Evolutionary conservation across 2,329 filamentous ascomycete genomes (phyloP), one percentile per base, ranked within the genome.

Genomic region (Penicillium sp.): DNA sequence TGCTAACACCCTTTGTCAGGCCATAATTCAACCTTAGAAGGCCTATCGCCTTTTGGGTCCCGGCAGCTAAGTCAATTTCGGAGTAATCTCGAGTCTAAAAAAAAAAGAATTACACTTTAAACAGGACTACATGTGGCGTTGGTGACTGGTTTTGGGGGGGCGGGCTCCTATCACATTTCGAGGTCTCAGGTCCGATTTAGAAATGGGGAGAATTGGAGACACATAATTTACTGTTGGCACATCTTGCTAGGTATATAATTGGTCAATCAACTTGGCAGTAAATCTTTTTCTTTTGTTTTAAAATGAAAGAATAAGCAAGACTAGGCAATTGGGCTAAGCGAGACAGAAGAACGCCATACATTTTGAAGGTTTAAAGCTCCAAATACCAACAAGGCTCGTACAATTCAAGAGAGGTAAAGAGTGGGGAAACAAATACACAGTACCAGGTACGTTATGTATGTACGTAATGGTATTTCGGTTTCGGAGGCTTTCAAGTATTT

Each of bases 21-120:
- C 17, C 35, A 19, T 28, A 16, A 5, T 44, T 16, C 17, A 45
- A 22, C 16, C 16, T 22, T 17, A 22, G 19, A 33, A 58, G 31
- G 33, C 59, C 55, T 56, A 58, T 61, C 59, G 58, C 47, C 50
- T 58, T 37, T 25, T 40, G 43, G 58, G 37, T 38, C 59, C 54
- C 46, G 14, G 14, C 22, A 41, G 3, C 31, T 14, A 35, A 11
- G 12, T 38, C 19, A 22, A 51, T 28, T 44, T 17, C 11, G 19
- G 30, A 28, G 19, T 44, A n/a, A 33, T 35, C 38, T 40, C 45
- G 19, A n/a, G 35, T 40, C 40, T 35, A 22, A 45, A 55, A 40
- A 28, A 17, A 50, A 45, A 28, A 41, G 17, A 55, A n/a, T 36
- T 14, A 25, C 10, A 25, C n/a, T 45, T 16, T 17, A 28, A 19